phyloP scores from a whole-genome alignment of 768 basidiomycete genomes.

The Rhodotorula kratochvilovae region DNA sequence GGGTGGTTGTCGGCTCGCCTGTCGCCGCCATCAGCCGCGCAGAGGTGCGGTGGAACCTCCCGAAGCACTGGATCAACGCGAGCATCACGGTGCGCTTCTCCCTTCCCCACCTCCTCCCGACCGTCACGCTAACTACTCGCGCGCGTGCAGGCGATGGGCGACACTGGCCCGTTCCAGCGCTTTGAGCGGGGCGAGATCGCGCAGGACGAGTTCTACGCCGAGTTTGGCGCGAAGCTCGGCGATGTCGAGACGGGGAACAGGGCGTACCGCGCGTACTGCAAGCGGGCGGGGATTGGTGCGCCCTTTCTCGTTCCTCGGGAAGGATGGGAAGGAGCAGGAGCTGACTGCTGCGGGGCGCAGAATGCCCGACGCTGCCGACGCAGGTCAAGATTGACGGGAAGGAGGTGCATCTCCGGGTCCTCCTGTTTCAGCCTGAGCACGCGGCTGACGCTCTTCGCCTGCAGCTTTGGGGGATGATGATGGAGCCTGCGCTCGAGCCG shows the following conservation, averaged over 20 bases:
- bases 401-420: constrained; percentile 5
- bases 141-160: constrained; percentile 17
- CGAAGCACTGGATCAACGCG: constrained; percentile 30
- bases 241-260: constrained; percentile 10
- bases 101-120: background rate
- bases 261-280: constrained; percentile 26
- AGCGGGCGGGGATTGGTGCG: constrained; percentile 3
- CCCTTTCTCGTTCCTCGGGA: fast-evolving
- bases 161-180: constrained; percentile 26
- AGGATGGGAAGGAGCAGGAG: too few species aligned
- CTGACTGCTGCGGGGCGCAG: background rate
- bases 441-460: background rate
- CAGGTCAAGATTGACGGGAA: constrained; percentile 27
- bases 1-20: constrained; percentile 34
- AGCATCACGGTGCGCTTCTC: constrained; percentile 21
- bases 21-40: constrained; percentile 11
- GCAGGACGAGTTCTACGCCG: constrained; percentile 26
- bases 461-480: constrained; percentile 35
- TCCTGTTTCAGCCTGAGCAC: background rate
- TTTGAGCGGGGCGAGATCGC: constrained; percentile 27
- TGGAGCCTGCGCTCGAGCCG: constrained; percentile 18
- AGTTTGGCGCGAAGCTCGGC: constrained; percentile 21
- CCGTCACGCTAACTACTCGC: background rate
- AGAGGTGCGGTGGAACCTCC: constrained; percentile 16
- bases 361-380: constrained; percentile 23